These are phyloP conservation scores for Pseudozyma sp. DNA, from an alignment of 1,284 basidiomycete species.

Conservation along the genomic window DNA sequence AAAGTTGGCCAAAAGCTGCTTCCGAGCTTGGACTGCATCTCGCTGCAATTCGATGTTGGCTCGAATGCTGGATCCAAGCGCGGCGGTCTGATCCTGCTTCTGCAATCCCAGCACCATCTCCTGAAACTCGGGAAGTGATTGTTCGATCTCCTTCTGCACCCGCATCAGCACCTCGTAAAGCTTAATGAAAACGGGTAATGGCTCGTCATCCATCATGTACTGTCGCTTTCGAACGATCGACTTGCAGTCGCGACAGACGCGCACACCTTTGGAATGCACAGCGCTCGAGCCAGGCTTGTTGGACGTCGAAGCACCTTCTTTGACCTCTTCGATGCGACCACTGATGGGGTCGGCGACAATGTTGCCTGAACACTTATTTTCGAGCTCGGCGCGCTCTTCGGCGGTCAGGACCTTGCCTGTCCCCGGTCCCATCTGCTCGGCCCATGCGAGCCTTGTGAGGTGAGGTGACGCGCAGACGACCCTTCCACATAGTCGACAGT, in stretches of 20 bases:
- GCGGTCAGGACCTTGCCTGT: constrained; percentile 29
- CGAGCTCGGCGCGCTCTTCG: constrained; percentile 25
- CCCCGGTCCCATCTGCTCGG: constrained; percentile 32
- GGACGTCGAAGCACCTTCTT: constrained; percentile 28
- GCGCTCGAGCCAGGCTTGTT: constrained; percentile 13
- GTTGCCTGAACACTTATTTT: constrained; percentile 52
- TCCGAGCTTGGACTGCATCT: constrained; percentile 79
- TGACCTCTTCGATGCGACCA: constrained; percentile 46
- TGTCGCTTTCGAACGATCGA: constrained; percentile 81
- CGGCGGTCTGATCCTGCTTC: constrained; percentile 66
- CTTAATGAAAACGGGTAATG: constrained; percentile 73
- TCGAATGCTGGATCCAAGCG: constrained; percentile 57
- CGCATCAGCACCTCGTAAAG: constrained; percentile 76
- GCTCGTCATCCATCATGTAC: constrained; percentile 78
- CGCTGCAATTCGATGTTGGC: constrained; percentile 65
- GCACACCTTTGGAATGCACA: constrained; percentile 48
- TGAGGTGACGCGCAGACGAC: constrained; percentile 91
- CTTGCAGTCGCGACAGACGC: constrained; percentile 85
- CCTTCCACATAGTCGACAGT: constrained; percentile 92
- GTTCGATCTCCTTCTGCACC: constrained; percentile 82
- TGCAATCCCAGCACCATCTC: constrained; percentile 75
- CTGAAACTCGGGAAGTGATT: constrained; percentile 78
- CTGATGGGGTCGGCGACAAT: constrained; percentile 50
- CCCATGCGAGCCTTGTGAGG: constrained; percentile 67
- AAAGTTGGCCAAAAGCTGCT: constrained; percentile 83